Base-by-base conservation (phyloP, 352 stramenopile genomes). In the Pythium oligandrum region DNA sequence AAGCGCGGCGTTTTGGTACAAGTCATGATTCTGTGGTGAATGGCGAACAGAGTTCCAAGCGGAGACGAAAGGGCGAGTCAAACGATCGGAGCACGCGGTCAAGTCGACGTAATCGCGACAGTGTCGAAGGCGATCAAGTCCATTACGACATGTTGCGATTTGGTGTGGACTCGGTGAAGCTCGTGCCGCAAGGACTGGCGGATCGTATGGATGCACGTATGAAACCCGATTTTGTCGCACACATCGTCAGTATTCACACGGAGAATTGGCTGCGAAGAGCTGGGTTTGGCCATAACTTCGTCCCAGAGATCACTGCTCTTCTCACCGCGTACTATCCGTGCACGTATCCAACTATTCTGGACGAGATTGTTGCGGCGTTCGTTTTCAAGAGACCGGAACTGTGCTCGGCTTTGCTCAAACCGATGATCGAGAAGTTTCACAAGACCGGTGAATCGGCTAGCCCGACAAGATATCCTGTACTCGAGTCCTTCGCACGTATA, bases 311-410 rank as follows among this genome's bases (percentile, higher is more conserved):
- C 36, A 80, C 68, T 36, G 86, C 74, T 40, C 59, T 92, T 39
- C 66, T 95, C 38, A 82, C 77, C 7, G 79, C 78, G 9, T 93
- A 91, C 51, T 95, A 93, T 56, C 85, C 85, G 42, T 93, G 81
- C 55, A 75, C 65, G 44, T 88, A 95, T 53, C 63, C 85, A 17
- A 92, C 81, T 32, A 66, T 95, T 50, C 62, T 95, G 50, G 85
- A 95, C 49, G 76, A 95, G 55, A 75, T 95, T 9, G 54, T 95
- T 6, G 78, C 72, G 0, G 69, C 63, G 0, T 92, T 93, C 40
- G 61, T 93, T 43, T 90, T 95, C 44, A 82, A 85, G 48, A 60
- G 83, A 17, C 85, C 85, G 0, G 83, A 95, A 61, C 75, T 86
- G 58, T 82, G 79, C n/a, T 68, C 83, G 5, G 38, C 70, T 30